Base-by-base conservation (phyloP, 2,329 filamentous ascomycete species). In the Nemania sp. region DNA sequence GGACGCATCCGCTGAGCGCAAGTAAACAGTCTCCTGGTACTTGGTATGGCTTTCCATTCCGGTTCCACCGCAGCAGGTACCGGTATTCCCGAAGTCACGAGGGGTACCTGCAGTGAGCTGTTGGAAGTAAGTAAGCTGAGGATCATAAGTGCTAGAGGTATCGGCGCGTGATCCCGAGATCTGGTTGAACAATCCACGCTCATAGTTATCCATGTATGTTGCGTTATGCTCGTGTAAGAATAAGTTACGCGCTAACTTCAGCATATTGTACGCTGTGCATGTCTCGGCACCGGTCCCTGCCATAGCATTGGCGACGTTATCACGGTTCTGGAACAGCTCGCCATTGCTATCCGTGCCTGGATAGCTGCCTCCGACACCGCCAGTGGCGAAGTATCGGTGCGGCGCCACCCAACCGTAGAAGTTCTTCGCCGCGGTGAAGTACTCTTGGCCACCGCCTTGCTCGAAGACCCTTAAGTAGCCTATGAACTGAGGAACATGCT, bases 41-140 rank as follows among this genome's bases (percentile, higher is more conserved):
- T 79, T 78, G 45, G 77, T 78, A 66, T 79, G 77, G 64, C 77
- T 78, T 69, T 79, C 77, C 73, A 78, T 73, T 0, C 77, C 77
- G 1, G 75, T 75, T 1, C 77, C 77, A 8, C 77, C 77, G 38
- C 77, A 79, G 68, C 77, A 79, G 8, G 77, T 79, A 1, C 77
- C 77, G 0, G 76, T 78, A 60, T 79, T 79, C 10, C 73, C 77
- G 27, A 73, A 78, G 27, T 75, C 75, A 38, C 77, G 76, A 5
- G 58, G 58, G 0, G 73, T 68, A 2, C 75, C 76, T 0, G 76
- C 76, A 0, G 67, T 75, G 7, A 78, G 73, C 1, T 74, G 74
- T 61, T 79, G 77, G 70, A 78, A 79, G 69, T 79, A 79, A 0
- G 77, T 78, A 6, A 79, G 70, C 32, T 73, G 71, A 5, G 77